A percentile compares a stretch with the other conserved stretches of the same genome.
phyloP scores from a whole-genome alignment of 257 asterid genomes.

The Jasminum sambac region DNA sequence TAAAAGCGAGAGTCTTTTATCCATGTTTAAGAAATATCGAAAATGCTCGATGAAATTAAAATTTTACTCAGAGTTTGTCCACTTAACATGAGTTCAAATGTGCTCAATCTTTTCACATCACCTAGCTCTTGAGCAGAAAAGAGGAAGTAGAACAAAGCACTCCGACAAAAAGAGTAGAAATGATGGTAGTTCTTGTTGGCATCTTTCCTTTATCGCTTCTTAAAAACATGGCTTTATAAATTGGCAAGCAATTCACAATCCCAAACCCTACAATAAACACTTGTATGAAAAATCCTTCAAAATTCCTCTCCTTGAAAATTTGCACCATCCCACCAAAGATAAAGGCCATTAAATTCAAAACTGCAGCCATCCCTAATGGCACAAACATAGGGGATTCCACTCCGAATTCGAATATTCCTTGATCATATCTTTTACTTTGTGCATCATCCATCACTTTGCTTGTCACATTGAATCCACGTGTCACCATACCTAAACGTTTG shows the following conservation, averaged over 20 bases:
- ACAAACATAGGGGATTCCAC: conserved; percentile 66
- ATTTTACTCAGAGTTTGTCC: no score
- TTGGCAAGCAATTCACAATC: conserved; percentile 52
- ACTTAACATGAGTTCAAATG: not conserved
- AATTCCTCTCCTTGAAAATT: conserved; percentile 20
- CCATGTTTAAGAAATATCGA: no score
- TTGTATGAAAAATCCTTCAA: conserved; percentile 36
- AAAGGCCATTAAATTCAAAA: conserved; percentile 42
- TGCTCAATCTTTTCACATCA: not conserved
- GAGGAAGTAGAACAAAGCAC: conserved; percentile 26
- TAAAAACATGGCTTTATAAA: conserved; percentile 69
- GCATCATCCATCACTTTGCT: conserved; percentile 61
- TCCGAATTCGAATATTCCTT: conserved; percentile 65
- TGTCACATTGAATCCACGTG: conserved; percentile 62
- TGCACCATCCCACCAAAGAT: conserved; percentile 25
- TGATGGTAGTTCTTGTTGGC: conserved; percentile 47
- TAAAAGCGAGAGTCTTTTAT: no score
- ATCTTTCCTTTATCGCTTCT: conserved; percentile 61
- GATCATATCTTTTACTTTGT: conserved; percentile 52
- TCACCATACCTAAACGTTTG: conserved; percentile 49
- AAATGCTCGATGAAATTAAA: no score
- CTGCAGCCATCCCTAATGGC: conserved; percentile 51
- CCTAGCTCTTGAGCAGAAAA: conserved; percentile 17
- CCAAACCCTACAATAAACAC: conserved; percentile 52
- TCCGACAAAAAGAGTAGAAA: conserved; percentile 41